Evolutionary conservation across 306 rosid genomes (phyloP).

Genomic region (Trifolium pratense): DNA sequence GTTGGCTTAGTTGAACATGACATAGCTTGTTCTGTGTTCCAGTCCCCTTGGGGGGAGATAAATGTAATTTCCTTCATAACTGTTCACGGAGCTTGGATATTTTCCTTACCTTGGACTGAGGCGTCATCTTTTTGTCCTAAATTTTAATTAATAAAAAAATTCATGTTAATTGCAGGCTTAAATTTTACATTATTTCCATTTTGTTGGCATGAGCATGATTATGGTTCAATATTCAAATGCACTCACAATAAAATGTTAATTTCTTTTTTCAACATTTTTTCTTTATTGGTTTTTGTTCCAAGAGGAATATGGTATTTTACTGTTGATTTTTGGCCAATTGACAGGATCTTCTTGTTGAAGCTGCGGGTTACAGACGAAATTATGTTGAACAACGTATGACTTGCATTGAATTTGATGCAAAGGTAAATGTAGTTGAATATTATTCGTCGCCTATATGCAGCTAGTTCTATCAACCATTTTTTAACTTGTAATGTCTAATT

Average conservation of each 20-base stretch:
- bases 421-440: conserved; percentile 58
- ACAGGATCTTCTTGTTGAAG: conserved; percentile 77
- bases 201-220: background rate
- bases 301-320: conserved; percentile 23
- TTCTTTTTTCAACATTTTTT: background rate
- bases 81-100: background rate
- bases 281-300: background rate
- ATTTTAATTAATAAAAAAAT: background rate
- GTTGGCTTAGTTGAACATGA: background rate
- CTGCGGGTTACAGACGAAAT: conserved; percentile 55
- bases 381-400: conserved; percentile 67
- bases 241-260: background rate
- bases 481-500: background rate
- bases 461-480: conserved; percentile 4
- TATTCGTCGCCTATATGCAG: conserved; percentile 7
- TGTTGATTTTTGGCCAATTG: conserved; percentile 27
- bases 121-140: background rate
- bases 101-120: background rate
- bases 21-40: background rate
- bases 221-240: background rate
- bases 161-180: conserved; percentile 25
- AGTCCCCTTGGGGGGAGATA: background rate
- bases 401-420: conserved; percentile 70
- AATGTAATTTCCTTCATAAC: background rate
- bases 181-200: conserved; percentile 9